phyloP scores from a whole-genome alignment of 768 basidiomycete species.

The Boletales sp. region DNA sequence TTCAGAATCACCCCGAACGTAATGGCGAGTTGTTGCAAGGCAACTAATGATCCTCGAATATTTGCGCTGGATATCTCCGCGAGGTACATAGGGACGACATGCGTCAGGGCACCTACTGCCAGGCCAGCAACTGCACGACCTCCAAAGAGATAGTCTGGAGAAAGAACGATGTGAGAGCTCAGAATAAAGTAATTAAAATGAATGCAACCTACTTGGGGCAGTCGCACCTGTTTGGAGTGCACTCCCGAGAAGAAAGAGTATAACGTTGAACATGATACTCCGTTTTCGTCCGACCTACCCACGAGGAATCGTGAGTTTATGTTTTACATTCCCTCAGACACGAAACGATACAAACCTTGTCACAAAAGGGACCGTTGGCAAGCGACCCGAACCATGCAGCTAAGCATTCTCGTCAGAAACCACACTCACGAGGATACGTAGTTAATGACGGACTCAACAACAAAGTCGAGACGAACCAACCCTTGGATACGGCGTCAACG shows the following conservation, averaged over 20 bases:
- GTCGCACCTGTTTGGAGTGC: slow-evolving; percentile 31
- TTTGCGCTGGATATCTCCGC: slow-evolving; percentile 39
- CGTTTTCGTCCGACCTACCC: slow-evolving; percentile 27
- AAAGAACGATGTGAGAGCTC: not conserved
- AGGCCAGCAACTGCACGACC: slow-evolving; percentile 25
- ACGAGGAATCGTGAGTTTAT: not conserved
- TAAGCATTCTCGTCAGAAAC: slow-evolving; percentile 11
- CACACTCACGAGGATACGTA: not conserved
- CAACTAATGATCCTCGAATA: slow-evolving; percentile 34
- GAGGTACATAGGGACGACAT: slow-evolving; percentile 32
- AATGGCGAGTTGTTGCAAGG: slow-evolving; percentile 35
- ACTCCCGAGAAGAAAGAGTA: slow-evolving; percentile 29
- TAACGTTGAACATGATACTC: slow-evolving; percentile 25
- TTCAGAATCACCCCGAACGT: slow-evolving; percentile 30
- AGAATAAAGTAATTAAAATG: not conserved
- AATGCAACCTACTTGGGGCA: slow-evolving; percentile 9
- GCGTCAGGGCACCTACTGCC: slow-evolving; percentile 19
- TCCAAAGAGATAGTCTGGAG: slow-evolving; percentile 24
- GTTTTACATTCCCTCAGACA: not conserved
- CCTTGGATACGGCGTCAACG: slow-evolving; percentile 14
- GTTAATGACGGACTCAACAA: slow-evolving; percentile 20
- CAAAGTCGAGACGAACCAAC: slow-evolving; percentile 31
- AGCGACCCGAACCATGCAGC: slow-evolving; percentile 31
- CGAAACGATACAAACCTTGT: slow-evolving; percentile 16
- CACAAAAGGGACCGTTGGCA: slow-evolving; percentile 29